A percentile compares a stretch with the other conserved stretches of the same genome.
These are phyloP conservation scores for Umbelopsis isabellina DNA, from an alignment of 192 early-diverging fungal species.

Conservation along the genomic window DNA sequence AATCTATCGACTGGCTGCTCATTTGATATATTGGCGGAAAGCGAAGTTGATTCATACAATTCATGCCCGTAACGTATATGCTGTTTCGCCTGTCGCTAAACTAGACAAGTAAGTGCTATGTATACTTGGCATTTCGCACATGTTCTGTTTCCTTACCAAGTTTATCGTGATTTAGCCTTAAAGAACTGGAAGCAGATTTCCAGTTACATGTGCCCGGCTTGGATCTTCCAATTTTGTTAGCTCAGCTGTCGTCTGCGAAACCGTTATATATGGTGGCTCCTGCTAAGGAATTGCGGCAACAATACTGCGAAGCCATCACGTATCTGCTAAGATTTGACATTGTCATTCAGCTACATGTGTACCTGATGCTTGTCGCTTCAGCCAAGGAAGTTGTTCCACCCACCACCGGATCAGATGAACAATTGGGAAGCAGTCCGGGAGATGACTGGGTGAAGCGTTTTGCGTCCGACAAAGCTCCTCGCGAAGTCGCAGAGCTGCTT, in stretches of 20 bases:
- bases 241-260: slow-evolving; percentile 58
- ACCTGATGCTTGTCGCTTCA: slow-evolving; percentile 54
- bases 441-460: slow-evolving; percentile 45
- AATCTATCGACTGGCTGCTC: slow-evolving; percentile 86
- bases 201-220: slow-evolving; percentile 56
- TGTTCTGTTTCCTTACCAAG: not conserved
- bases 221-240: slow-evolving; percentile 59
- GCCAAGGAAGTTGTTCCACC: not conserved
- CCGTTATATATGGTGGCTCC: slow-evolving; percentile 58
- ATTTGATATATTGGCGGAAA: slow-evolving; percentile 92
- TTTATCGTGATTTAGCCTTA: slow-evolving; percentile 15
- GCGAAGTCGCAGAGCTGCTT: slow-evolving; percentile 59
- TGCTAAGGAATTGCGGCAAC: slow-evolving; percentile 61
- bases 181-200: slow-evolving; percentile 58
- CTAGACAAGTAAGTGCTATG: slow-evolving; percentile 52
- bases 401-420: not conserved
- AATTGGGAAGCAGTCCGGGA: slow-evolving; percentile 31
- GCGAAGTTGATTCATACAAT: slow-evolving; percentile 90
- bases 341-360: slow-evolving; percentile 84
- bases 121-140: not conserved
- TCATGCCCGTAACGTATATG: slow-evolving; percentile 76
- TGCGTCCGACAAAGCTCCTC: slow-evolving; percentile 55
- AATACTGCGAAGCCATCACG: slow-evolving; percentile 84
- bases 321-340: slow-evolving; percentile 77
- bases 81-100: slow-evolving; percentile 67